A percentile compares a stretch with the other conserved stretches of the same genome.
These are phyloP conservation scores for Penicillium sp. DNA, from an alignment of 2,329 filamentous ascomycete species.

Conservation along the genomic window DNA sequence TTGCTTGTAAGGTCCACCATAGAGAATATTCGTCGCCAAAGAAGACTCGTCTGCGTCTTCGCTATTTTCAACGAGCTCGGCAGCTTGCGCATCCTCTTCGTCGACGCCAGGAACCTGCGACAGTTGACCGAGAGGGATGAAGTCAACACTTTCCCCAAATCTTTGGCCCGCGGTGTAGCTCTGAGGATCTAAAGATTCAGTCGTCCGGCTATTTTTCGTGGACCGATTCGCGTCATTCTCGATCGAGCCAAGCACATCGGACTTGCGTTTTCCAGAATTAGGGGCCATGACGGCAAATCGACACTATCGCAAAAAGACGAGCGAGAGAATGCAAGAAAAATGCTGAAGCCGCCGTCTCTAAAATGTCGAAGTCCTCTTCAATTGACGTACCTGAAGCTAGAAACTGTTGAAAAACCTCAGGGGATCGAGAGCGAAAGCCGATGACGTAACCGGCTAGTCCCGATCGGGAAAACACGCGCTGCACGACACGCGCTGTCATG, in stretches of 20 bases:
- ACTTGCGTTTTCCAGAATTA: constrained; percentile 12
- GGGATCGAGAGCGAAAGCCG: background rate
- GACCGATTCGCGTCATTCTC: constrained; percentile 1
- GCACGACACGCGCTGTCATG: constrained; percentile 5
- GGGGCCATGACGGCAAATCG: constrained; percentile 6
- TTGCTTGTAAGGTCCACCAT: constrained; percentile 33
- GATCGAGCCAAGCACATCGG: constrained; percentile 10
- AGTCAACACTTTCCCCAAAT: constrained; percentile 26
- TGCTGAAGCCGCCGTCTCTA: no score
- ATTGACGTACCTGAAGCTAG: no score
- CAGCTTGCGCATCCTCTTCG: constrained; percentile 36
- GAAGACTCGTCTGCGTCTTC: constrained; percentile 36
- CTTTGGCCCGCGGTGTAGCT: constrained; percentile 21
- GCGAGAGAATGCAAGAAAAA: no score
- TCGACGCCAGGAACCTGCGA: constrained; percentile 27
- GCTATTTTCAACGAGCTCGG: constrained; percentile 28
- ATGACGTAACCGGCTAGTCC: constrained; percentile 1
- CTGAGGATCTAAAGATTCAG: background rate
- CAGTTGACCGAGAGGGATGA: constrained; percentile 29
- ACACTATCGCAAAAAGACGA: background rate
- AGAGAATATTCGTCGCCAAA: constrained; percentile 33
- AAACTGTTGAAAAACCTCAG: background rate
- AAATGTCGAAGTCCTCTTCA: no score
- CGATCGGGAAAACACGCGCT: constrained; percentile 3
- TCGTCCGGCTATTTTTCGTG: constrained; percentile 6